Base-by-base conservation (phyloP, 345 rosid species). In the Populus simonii region DNA sequence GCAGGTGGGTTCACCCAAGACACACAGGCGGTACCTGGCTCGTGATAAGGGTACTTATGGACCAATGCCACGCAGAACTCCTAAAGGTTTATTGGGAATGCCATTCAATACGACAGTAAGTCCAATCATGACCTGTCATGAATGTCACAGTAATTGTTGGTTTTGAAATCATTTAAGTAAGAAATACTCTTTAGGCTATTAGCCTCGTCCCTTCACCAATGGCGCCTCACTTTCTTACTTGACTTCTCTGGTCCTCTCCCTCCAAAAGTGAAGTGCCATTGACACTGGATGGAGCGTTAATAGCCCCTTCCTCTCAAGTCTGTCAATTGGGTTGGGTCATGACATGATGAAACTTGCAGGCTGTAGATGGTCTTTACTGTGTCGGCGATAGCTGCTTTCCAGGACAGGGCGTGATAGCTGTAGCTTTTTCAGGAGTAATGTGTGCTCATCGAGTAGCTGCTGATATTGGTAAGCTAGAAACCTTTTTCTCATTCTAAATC, bases 321-420 rank as follows among this genome's bases (percentile, higher is more conserved):
- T 55, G 62, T 11, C 62, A 55, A 22, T 13, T 13, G 4, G 18
- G 18, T 55, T 66, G 73, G 75, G 31, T 61, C 61, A 78, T 80
- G 41, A 31, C 55, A 75, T 71, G 69, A 72, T 68, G 67, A 79
- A 71, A 71, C 68, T 85, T 78, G 82, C 92, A 95, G 97, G 89
- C 89, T 35, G 79, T 95, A 83, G 83, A 85, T 53, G 88, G 96
- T 69, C 88, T 95, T 70, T 95, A 95, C 84, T 92, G 98, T 78
- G 99, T 95, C 66, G 98, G 99, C 57, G 98, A 95, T 79, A 93
- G 98, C 87, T 95, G 97, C 87, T 95, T 95, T 86, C 99, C 99
- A 29, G 98, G 99, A 74, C 97, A 95, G 79, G 99, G 98, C 72
- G 97, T 95, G 55, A 93, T 95, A 83, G 98, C 99, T 59, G 98